phyloP scores from a whole-genome alignment of 495 filamentous ascomycete species.

The Aspergillus saccharolyticus region DNA sequence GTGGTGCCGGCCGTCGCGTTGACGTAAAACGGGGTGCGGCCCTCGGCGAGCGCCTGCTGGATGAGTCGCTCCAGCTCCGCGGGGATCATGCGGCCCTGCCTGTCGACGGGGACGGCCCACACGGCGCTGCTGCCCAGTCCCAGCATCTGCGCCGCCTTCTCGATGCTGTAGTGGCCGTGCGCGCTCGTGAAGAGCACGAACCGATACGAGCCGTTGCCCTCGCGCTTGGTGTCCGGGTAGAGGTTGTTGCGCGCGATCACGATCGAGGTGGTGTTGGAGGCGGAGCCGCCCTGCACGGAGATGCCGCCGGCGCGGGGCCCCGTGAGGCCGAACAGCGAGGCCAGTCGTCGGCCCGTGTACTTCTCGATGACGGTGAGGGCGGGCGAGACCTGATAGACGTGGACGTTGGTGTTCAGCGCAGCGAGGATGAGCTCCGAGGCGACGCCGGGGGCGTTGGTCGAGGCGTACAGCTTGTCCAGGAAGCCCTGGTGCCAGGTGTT shows the following conservation, averaged over 20 bases:
- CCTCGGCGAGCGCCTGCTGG: conserved; percentile 50
- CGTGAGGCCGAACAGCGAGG: conserved; percentile 68
- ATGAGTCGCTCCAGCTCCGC: conserved; percentile 58
- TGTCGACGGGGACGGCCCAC: conserved; percentile 69
- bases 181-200: conserved; percentile 85
- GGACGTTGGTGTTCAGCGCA: conserved; percentile 82
- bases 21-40: conserved; percentile 84
- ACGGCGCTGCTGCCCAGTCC: conserved; percentile 75
- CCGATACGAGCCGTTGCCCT: conserved; percentile 57
- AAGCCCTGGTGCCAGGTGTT: conserved; percentile 98
- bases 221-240: conserved; percentile 66
- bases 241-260: conserved; percentile 85
- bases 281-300: conserved; percentile 79
- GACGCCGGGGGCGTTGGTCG: conserved; percentile 79
- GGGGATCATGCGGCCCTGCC: conserved; percentile 63
- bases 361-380: conserved; percentile 84
- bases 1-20: conserved; percentile 95
- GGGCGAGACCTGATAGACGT: conserved; percentile 87
- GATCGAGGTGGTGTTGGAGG: conserved; percentile 81
- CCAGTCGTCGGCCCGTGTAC: conserved; percentile 62
- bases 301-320: conserved; percentile 75
- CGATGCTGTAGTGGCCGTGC: conserved; percentile 91
- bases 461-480: conserved; percentile 85
- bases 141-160: conserved; percentile 83
- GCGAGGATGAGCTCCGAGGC: conserved; percentile 77